These are phyloP conservation scores for Chalaropsis thielavioides DNA, from an alignment of 2,329 filamentous ascomycete species.

Conservation along the genomic window DNA sequence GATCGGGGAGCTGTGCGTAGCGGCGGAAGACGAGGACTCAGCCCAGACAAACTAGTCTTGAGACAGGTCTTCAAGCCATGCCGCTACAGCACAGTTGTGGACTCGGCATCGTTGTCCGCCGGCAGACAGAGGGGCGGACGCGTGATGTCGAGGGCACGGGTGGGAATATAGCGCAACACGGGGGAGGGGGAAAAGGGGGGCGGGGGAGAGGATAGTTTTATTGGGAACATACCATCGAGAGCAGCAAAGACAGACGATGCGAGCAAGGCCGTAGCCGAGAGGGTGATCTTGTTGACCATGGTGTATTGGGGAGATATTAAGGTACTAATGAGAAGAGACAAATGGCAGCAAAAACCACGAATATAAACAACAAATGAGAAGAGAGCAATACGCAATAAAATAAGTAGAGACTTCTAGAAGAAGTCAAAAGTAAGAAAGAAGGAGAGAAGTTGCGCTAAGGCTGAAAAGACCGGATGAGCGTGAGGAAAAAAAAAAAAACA, in stretches of 20 bases:
- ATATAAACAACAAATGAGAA: background rate
- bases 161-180: background rate
- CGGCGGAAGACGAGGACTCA: background rate
- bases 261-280: conserved; percentile 6
- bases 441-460: background rate
- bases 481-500: background rate
- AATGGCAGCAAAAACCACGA: background rate
- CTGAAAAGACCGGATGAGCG: conserved; percentile 2
- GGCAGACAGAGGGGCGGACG: background rate
- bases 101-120: background rate
- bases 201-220: background rate
- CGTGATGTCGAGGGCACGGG: background rate
- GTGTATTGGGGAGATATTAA: conserved; percentile 1
- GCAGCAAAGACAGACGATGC: background rate
- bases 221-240: background rate
- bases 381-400: background rate
- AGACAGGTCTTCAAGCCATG: background rate
- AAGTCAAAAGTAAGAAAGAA: background rate
- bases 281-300: conserved; percentile 10
- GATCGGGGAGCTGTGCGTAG: background rate
- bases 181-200: background rate
- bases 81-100: background rate
- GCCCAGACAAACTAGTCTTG: background rate
- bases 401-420: background rate
- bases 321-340: background rate